Percentiles rank a stretch among this genome's conserved stretches.
These are phyloP conservation scores for Pezicula radicicola DNA, from an alignment of 2,329 filamentous ascomycete species.

Conservation along the genomic window DNA sequence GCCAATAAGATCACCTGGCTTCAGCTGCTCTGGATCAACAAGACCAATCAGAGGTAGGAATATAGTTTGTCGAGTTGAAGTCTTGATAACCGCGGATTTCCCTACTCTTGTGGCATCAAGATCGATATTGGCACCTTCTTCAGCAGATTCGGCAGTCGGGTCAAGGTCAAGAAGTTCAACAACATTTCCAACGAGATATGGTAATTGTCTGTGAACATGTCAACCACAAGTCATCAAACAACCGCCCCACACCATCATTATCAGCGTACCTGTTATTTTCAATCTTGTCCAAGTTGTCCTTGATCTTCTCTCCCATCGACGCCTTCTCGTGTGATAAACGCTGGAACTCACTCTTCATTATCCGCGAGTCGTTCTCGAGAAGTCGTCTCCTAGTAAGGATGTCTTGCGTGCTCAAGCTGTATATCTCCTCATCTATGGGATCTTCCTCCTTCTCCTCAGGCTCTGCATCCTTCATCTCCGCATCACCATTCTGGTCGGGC, in stretches of 20 bases:
- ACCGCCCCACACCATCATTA: not conserved
- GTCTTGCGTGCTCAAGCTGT: constrained; percentile 90
- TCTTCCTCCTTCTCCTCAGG: constrained; percentile 70
- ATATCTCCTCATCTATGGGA: constrained; percentile 87
- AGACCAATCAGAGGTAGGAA: constrained; percentile 96
- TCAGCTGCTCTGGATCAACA: constrained; percentile 91
- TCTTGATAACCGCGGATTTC: constrained; percentile 99
- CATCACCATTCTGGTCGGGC: constrained; percentile 64
- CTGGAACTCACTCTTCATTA: constrained; percentile 97
- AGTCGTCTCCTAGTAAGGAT: constrained; percentile 87
- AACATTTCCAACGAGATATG: constrained; percentile 97
- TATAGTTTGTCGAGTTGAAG: constrained; percentile 96
- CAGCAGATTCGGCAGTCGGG: constrained; percentile 89
- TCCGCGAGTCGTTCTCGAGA: constrained; percentile 94
- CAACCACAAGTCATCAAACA: constrained; percentile 3
- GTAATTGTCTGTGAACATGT: constrained; percentile 70
- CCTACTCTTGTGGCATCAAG: constrained; percentile 94
- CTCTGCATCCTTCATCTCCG: constrained; percentile 86
- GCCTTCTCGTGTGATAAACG: constrained; percentile 93
- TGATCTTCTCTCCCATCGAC: constrained; percentile 97
- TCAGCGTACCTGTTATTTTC: constrained; percentile 85
- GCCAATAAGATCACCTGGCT: constrained; percentile 94
- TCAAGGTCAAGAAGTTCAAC: constrained; percentile 96
- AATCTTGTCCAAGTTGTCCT: constrained; percentile 98
- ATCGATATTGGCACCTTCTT: constrained; percentile 98